A percentile compares a stretch with the other conserved stretches of the same genome.
phyloP scores from a whole-genome alignment of 495 filamentous ascomycete species.

The Chaetomium fimeti region DNA sequence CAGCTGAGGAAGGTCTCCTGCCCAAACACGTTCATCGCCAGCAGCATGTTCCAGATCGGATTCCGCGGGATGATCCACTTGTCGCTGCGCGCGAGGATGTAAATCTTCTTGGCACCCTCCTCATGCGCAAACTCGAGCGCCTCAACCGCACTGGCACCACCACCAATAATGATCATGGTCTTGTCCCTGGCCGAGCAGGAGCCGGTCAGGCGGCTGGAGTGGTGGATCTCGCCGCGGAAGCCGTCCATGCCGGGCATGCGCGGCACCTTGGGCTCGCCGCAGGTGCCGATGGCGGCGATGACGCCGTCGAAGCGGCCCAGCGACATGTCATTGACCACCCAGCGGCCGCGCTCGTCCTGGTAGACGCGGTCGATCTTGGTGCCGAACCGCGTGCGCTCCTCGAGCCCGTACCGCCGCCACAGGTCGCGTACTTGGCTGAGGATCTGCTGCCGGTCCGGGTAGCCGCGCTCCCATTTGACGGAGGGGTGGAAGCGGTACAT shows the following conservation, averaged over 20 bases:
- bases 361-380: constrained; percentile 65
- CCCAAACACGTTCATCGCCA: constrained; percentile 76
- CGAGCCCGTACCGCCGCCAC: constrained; percentile 73
- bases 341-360: constrained; percentile 65
- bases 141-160: constrained; percentile 80
- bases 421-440: constrained; percentile 65
- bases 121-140: constrained; percentile 75
- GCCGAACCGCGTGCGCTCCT: constrained; percentile 68
- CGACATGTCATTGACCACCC: constrained; percentile 69
- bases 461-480: constrained; percentile 67
- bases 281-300: constrained; percentile 73
- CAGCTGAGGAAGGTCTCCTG: constrained; percentile 70
- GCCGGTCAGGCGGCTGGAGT: constrained; percentile 72
- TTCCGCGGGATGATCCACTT: constrained; percentile 91
- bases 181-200: constrained; percentile 60
- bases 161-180: constrained; percentile 71
- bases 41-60: constrained; percentile 66
- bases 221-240: constrained; percentile 67
- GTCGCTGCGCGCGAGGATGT: constrained; percentile 73
- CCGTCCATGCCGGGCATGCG: constrained; percentile 61
- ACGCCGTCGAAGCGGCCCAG: constrained; percentile 76
- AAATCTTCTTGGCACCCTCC: constrained; percentile 62
- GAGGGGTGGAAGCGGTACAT: constrained; percentile 90
- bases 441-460: constrained; percentile 73
- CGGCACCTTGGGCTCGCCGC: constrained; percentile 73